Evolutionary conservation across 148 eudicot genomes (phyloP), one percentile per base, ranked within the genome.

Genomic region (Nepenthes gracilis): DNA sequence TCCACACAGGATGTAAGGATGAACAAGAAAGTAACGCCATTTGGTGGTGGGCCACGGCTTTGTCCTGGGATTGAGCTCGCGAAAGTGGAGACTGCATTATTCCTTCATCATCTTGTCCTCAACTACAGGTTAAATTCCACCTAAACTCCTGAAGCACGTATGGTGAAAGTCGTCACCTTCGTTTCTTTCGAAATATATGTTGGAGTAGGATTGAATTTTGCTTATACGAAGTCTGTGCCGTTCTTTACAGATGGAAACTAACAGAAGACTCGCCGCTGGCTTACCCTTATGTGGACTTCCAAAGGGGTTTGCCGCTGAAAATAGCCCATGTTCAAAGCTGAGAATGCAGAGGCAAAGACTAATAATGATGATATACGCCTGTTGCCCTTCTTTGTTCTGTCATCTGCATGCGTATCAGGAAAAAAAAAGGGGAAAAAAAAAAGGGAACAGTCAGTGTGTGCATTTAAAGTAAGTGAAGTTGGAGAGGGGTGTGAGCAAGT

Each of bases 31-130:
- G 69, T 75, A 59, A 55, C 53, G 14, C 75, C 82, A 15, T 77
- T 77, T 65, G 85, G 85, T 12, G 85, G 85, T 5, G 85, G 85
- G 56, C 12, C 64, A 52, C 51, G 85, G 59, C 66, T 77, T 5
- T 49, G 53, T 49, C 81, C 85, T 5, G 85, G 85, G 56, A 61
- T 65, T 2, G 85, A 80, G 23, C 57, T 80, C 33, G 85, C 77
- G 5, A 80, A 65, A 64, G 15, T 77, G 48, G 85, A 74, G 64
- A 43, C 72, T 32, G 55, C 85, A 1, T 59, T 74, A n/a, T 80
- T 80, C 58, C 77, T 80, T 53, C 85, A 80, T 57, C 79, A 77
- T 66, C 54, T 80, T 55, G 70, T 80, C 61, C 76, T 77, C 45
- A 77, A 71, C 61, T 68, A 65, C 37, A 77, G 79, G 85, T 80